These are phyloP conservation scores for Rosa lucieae DNA, from an alignment of 306 rosid genomes.

Conservation along the genomic window DNA sequence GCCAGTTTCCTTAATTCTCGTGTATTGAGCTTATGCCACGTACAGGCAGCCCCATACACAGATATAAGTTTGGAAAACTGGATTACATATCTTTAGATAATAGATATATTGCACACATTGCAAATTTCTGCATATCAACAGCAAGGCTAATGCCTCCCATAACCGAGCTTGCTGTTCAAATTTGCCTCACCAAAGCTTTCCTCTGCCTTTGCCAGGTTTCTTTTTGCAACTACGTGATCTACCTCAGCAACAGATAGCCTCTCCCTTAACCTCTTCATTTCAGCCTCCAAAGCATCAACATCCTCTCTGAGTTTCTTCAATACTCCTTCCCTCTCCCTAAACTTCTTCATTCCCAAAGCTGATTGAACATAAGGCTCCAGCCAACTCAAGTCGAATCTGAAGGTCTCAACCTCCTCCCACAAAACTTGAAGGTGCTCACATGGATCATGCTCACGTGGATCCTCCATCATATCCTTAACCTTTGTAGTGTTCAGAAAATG, in stretches of 20 bases:
- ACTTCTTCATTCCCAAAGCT: slow-evolving; percentile 5
- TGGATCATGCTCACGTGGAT: background rate
- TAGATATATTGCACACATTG: background rate
- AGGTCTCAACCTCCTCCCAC: slow-evolving; percentile 10
- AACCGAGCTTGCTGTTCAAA: slow-evolving; percentile 10
- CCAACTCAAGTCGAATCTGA: slow-evolving; percentile 5
- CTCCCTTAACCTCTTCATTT: background rate
- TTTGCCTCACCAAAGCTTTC: background rate
- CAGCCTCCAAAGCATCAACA: slow-evolving; percentile 4
- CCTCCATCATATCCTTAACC: slow-evolving; percentile 11
- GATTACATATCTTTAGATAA: background rate
- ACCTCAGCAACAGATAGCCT: slow-evolving; percentile 2
- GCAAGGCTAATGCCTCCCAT: background rate
- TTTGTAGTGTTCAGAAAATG: slow-evolving; percentile 9
- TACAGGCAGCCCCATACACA: background rate
- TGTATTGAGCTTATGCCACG: background rate
- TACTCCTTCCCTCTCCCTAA: background rate
- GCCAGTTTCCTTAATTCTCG: background rate
- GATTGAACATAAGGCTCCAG: slow-evolving; percentile 14
- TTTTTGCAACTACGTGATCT: background rate
- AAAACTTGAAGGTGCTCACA: background rate
- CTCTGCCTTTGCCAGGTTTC: background rate
- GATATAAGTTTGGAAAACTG: background rate
- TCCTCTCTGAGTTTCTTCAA: background rate
- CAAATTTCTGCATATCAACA: background rate